Evolutionary conservation across 495 filamentous ascomycete genomes (phyloP).

Genomic region (Lentithecium fluviatile): DNA sequence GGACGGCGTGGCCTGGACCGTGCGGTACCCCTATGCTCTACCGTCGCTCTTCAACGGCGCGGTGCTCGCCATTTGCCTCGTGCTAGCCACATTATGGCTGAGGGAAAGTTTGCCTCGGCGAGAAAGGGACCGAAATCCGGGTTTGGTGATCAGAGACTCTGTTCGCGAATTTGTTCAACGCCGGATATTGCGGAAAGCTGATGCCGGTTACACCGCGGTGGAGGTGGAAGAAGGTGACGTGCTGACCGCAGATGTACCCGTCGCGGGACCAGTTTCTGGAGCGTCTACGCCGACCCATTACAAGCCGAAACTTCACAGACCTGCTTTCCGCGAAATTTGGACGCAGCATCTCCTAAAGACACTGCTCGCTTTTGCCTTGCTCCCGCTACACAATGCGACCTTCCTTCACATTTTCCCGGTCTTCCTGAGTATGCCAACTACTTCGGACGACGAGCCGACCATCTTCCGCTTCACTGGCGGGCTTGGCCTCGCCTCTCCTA

Average conservation of each 20-base stretch:
- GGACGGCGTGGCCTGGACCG: conserved; percentile 67
- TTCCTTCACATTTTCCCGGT: conserved; percentile 65
- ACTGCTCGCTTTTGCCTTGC: conserved; percentile 68
- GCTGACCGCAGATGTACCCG: conserved; percentile 13
- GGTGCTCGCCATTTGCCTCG: conserved; percentile 73
- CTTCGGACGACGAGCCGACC: conserved; percentile 54
- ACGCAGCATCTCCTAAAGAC: conserved; percentile 71
- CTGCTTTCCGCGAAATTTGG: conserved; percentile 68
- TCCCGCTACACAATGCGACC: conserved; percentile 73
- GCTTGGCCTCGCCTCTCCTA: conserved; percentile 66
- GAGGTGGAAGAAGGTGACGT: conserved; percentile 22
- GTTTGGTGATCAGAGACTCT: conserved; percentile 50
- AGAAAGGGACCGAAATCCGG: conserved; percentile 61
- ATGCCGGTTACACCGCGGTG: conserved; percentile 16
- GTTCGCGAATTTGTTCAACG: conserved; percentile 36
- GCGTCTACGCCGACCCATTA: conserved; percentile 32
- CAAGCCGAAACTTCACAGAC: conserved; percentile 37
- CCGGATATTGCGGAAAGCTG: conserved; percentile 36
- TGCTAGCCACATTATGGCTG: conserved; percentile 51
- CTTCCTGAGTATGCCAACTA: conserved; percentile 69
- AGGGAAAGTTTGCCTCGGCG: conserved; percentile 20
- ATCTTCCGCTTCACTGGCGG: conserved; percentile 69
- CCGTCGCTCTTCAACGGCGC: conserved; percentile 72
- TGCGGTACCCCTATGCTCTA: conserved; percentile 72
- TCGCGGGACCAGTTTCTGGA: conserved; percentile 24